Conservation (phyloP, 2,329 filamentous ascomycete species). For the Penicillium aurantiogriseum region DNA sequence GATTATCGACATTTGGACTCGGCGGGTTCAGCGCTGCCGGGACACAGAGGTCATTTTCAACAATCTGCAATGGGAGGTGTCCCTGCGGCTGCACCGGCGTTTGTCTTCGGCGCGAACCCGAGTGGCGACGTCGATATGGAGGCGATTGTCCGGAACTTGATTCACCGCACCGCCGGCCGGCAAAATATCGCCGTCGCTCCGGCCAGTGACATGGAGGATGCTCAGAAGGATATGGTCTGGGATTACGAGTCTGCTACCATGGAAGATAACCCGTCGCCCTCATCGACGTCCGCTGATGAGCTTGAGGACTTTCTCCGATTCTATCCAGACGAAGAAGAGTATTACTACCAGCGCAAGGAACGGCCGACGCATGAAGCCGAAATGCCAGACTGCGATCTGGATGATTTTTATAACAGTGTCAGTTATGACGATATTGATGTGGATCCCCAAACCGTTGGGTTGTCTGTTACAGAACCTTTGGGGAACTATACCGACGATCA, state of each 20-base stretch:
- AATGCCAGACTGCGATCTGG: slow-evolving; percentile 28
- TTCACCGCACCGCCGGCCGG: slow-evolving; percentile 15
- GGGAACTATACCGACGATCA: slow-evolving; percentile 17
- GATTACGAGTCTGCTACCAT: slow-evolving; percentile 25
- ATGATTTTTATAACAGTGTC: slow-evolving; percentile 31
- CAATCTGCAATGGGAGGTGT: not conserved
- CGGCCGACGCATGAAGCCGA: slow-evolving; percentile 9
- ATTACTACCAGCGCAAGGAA: slow-evolving; percentile 17
- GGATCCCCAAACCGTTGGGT: slow-evolving; percentile 7
- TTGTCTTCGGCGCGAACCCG: slow-evolving; percentile 9
- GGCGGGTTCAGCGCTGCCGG: slow-evolving; percentile 1
- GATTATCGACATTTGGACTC: not conserved
- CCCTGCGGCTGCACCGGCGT: slow-evolving; percentile 15
- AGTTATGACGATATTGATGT: slow-evolving; percentile 18
- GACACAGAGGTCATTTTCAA: not conserved
- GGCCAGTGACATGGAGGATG: slow-evolving; percentile 17
- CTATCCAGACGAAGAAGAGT: slow-evolving; percentile 31
- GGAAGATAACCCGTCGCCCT: slow-evolving; percentile 15
- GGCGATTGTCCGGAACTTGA: slow-evolving; percentile 18
- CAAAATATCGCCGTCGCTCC: slow-evolving; percentile 25
- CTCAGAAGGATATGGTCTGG: slow-evolving; percentile 23
- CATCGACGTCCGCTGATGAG: slow-evolving; percentile 26
- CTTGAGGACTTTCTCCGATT: slow-evolving; percentile 35
- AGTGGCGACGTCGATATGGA: slow-evolving; percentile 20
- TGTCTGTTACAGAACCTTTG: slow-evolving; percentile 3